Base-by-base conservation (phyloP, 1,139 yeast genomes). In the Wickerhamiella infanticola region DNA sequence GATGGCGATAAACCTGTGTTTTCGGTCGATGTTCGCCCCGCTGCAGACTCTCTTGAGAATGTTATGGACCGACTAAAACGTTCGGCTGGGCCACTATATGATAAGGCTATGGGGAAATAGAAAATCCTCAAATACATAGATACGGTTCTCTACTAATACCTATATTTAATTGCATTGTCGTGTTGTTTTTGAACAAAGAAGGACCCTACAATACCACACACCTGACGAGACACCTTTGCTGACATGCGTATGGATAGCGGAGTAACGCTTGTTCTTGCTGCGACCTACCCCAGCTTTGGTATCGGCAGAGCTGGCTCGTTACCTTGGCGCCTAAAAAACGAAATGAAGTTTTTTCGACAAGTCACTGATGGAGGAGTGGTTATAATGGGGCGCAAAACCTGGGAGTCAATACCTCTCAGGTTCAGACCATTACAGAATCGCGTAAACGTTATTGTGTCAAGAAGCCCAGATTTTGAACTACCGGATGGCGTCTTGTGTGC, bases 321-420 rank as follows among this genome's bases (percentile, higher is more conserved):
- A 52, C 98, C 99, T 5, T 90, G 99, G 99, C 70, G 80, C 45
- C 69, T 90, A 33, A 70, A 77, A 46, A 72, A 79, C 47, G 99
- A 90, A 61, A 84, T 93, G 79, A 76, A 76, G 57, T 90, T 80
- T 61, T 90, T 90, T 67, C 73, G 75, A 49, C 75, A 75, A 47
- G 81, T 83, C 18, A 90, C 98, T 0, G 65, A 78, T 3, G 47
- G 48, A 47, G 84, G 88, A 56, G 94, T 86, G 0, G 97, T 93
- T 11, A 71, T 93, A 7, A 90, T 93, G 99, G 99, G 99, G 4
- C 72, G 96, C 47, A 81, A 79, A 58, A 90, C 98, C 1, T 90
- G 97, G 95, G 93, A 86, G 37, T 83, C 95, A 6, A 86, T 90
- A 41, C 98, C 98, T 0, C 50, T 63, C 1, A 78, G 72, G 59